Base-by-base conservation (phyloP, 2,329 filamentous ascomycete species). In the Colletotrichum lentis region DNA sequence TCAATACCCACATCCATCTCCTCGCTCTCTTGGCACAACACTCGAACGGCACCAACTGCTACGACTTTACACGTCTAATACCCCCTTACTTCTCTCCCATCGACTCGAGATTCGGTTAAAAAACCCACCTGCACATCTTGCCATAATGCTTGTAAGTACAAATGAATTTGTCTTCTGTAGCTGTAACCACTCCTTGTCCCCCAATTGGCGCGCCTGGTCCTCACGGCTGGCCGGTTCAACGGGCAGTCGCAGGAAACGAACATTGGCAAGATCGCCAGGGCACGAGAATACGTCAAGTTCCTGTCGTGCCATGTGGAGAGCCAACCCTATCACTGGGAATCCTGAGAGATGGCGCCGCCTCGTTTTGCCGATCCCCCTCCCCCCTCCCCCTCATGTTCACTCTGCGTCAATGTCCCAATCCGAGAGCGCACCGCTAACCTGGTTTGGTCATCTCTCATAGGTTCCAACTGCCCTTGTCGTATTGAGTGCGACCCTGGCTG, bases 401-500 rank as follows among this genome's bases (percentile, higher is more conserved):
- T 41, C 37, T 54, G 37, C 49, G 20, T 53, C 62, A 16, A 16
- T 20, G 14, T 60, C 27, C 27, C 46, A 41, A 56, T 37, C 43
- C 20, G 24, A 22, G 20, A 12, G 27, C 12, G 46, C 41, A 54
- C 24, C 14, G 52, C 54, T 64, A 54, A 67, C n/a, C 39, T 56
- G 14, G 50, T 20, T 37, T 41, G 22, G n/a, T 12, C 6, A 31
- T 24, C 10, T 18, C 12, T 7, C 12, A 14, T 69, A 83, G 77
- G 56, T 77, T 52, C 79, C 81, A 72, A 77, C 82, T 54, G 80
- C 81, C 59, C 82, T 88, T 73, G 75, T 85, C 76, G 84, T 84
- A 72, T 77, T 87, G 59, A 81, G 82, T 76, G 85, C 85, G 69
- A 80, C 83, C 70, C 77, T 84, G 47, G 85, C 83, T 58, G 80